Conservation (phyloP, 2,329 filamentous ascomycete genomes). For the Drechslerella stenobrocha region DNA sequence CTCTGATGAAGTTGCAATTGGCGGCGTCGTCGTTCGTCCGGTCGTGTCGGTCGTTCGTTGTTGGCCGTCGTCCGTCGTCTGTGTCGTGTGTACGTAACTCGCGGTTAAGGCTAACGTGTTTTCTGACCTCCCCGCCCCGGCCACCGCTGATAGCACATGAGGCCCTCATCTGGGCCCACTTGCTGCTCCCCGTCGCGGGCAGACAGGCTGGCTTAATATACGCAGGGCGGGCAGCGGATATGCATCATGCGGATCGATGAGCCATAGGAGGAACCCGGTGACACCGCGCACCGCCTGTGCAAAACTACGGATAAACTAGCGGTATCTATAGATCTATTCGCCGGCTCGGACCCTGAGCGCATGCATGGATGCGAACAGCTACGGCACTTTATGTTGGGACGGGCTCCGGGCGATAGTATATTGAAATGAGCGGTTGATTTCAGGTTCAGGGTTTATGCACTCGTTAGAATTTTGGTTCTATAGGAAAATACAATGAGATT, state of each 20-base stretch:
- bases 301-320: no score
- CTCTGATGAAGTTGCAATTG: constrained; percentile 9
- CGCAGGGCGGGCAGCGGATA: background rate
- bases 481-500: constrained; percentile 34
- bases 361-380: no score
- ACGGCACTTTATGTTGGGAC: no score
- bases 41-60: constrained; percentile 13
- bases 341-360: no score
- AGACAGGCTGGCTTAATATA: background rate
- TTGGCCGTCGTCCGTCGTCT: constrained; percentile 13
- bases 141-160: constrained; percentile 39
- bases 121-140: constrained; percentile 20
- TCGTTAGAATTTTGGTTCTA: constrained; percentile 11
- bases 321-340: no score
- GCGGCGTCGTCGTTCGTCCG: constrained; percentile 3
- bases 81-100: constrained; percentile 46
- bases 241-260: constrained; percentile 4
- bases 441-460: background rate
- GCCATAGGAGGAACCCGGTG: background rate
- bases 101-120: constrained; percentile 47
- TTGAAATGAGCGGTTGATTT: no score
- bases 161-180: constrained; percentile 18
- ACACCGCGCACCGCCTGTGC: background rate
- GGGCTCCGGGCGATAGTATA: no score
- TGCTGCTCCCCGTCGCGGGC: background rate